Evolutionary conservation across 768 basidiomycete genomes (phyloP), one percentile per base, ranked within the genome.

Genomic region (Cubamyces lactineus): DNA sequence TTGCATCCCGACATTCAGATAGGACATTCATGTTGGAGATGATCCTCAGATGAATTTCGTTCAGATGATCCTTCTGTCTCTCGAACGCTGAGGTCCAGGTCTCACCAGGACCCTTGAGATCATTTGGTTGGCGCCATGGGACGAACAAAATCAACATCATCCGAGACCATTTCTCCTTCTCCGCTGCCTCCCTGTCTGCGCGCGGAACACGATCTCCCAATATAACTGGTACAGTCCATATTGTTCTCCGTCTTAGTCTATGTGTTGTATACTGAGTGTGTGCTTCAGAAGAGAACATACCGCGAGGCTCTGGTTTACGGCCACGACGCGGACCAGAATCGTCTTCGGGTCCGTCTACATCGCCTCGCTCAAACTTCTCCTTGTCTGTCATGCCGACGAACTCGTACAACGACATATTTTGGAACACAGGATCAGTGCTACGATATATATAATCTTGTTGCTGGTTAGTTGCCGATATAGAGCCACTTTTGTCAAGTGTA

Each of bases 211-310:
- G 26, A 3, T 51, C 28, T 1, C 60, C 63, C 2, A 64, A 23
- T 1, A 62, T 21, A 1, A 67, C 63, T 11, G 65, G 65, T 4
- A 66, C 45, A 11, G 40, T 3, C 24, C 52, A 52, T n/a, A 5
- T 19, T 0, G 19, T 21, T 1, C 62, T 23, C 16, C 40, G 24
- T 6, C 62, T 19, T 2, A 53, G 4, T 3, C 54, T 3, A 24
- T 66, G 62, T 6, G 62, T 60, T 0, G 26, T 5, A 30, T 23
- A 56, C 28, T 55, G 55, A 8, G 62, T 58, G 40, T 66, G 62
- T 1, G 17, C 17, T 1, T 41, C 34, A 4, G 23, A n/a, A 4
- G 26, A 49, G n/a, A 59, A 39, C 0, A 2, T 1, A 3, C 53
- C 54, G 1, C 54, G 54, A 12, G 24, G 23, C 11, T 26, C 28